Conservation (phyloP, 1,284 basidiomycete genomes). For the Puccinia triticina region DNA sequence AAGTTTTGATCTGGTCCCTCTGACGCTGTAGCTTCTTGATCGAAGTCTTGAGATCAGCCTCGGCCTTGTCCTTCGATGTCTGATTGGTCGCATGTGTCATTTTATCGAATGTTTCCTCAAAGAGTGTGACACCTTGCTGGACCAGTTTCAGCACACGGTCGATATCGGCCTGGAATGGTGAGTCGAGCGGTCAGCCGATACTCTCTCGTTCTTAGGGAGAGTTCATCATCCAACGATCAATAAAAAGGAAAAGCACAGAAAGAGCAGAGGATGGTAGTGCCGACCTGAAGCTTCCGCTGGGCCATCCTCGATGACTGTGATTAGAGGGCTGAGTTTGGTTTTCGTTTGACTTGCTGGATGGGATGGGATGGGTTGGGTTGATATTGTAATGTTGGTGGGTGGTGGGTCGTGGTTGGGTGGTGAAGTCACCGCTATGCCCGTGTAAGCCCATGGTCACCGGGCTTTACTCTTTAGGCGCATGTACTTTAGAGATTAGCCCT, state of each 20-base stretch:
- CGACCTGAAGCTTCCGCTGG: slow-evolving; percentile 51
- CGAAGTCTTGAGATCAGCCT: slow-evolving; percentile 60
- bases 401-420: not conserved
- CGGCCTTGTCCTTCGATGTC: slow-evolving; percentile 60
- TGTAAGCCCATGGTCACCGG: not conserved
- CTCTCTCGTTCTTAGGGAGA: too few relatives aligned
- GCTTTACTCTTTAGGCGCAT: too few relatives aligned
- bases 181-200: not conserved
- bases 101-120: slow-evolving; percentile 60
- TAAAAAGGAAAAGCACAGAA: not conserved
- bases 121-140: slow-evolving; percentile 59
- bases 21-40: slow-evolving; percentile 94
- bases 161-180: slow-evolving; percentile 39
- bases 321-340: not conserved
- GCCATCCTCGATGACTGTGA: slow-evolving; percentile 29
- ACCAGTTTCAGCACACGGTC: slow-evolving; percentile 51
- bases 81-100: slow-evolving; percentile 58
- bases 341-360: not conserved
- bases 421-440: not conserved
- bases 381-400: not conserved
- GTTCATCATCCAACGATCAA: too few relatives aligned
- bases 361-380: not conserved
- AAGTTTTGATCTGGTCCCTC: slow-evolving; percentile 98
- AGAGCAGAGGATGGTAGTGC: not conserved
- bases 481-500: too few relatives aligned